Percentiles rank a stretch among this genome's conserved stretches.
Evolutionary conservation across 2,329 filamentous ascomycete genomes (phyloP).

Genomic region (Fusarium incarnatum): DNA sequence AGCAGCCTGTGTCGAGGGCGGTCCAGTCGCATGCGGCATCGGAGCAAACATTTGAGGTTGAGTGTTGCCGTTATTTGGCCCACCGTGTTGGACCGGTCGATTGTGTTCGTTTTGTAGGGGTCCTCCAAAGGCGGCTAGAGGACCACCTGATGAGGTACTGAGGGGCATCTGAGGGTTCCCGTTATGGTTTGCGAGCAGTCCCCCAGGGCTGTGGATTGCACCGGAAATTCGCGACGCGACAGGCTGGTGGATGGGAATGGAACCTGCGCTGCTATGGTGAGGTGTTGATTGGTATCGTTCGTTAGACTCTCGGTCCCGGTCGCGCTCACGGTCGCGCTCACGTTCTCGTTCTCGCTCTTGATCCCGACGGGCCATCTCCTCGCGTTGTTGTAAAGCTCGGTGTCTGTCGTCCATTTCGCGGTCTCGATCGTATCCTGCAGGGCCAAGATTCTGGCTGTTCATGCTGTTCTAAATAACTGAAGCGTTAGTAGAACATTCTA

Average conservation of each 20-base stretch:
- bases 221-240: slow-evolving; percentile 84
- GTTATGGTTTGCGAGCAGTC: slow-evolving; percentile 81
- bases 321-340: slow-evolving; percentile 67
- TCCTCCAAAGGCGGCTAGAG: slow-evolving; percentile 65
- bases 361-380: slow-evolving; percentile 59
- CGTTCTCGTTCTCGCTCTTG: slow-evolving; percentile 64
- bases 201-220: slow-evolving; percentile 92
- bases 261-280: slow-evolving; percentile 88
- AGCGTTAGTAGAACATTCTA: slow-evolving; percentile 27
- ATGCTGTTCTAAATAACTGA: slow-evolving; percentile 50
- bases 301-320: slow-evolving; percentile 72
- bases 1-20: slow-evolving; percentile 66
- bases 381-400: slow-evolving; percentile 60
- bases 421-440: slow-evolving; percentile 60
- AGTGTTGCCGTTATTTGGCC: slow-evolving; percentile 58
- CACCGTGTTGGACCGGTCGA: slow-evolving; percentile 64
- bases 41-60: slow-evolving; percentile 70
- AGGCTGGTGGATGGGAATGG: slow-evolving; percentile 93
- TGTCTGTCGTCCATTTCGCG: slow-evolving; percentile 63
- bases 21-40: slow-evolving; percentile 62
- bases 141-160: slow-evolving; percentile 61
- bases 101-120: slow-evolving; percentile 65
- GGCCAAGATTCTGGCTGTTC: slow-evolving; percentile 60
- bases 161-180: slow-evolving; percentile 66
- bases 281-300: slow-evolving; percentile 75